phyloP scores from a whole-genome alignment of 305 asterid species.

The Fraxinus latifolia region DNA sequence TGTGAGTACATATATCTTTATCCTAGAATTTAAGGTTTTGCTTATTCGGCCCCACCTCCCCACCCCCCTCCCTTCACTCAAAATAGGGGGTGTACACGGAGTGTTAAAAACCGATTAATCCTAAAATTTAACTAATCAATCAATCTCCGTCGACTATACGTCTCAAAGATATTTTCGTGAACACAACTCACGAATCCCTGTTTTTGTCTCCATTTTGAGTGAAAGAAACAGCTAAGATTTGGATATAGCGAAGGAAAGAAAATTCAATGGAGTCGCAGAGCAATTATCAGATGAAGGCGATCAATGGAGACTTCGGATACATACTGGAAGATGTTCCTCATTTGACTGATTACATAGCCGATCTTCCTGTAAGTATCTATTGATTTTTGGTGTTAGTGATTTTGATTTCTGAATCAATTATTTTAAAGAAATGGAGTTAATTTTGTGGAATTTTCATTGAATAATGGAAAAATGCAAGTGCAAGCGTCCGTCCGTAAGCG shows the following conservation, averaged over 20 bases:
- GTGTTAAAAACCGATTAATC: no score
- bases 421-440: neutral
- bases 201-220: neutral
- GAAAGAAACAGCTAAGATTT: neutral
- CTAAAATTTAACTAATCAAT: no score
- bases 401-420: neutral
- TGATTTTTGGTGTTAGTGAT: neutral
- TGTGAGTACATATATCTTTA: no score
- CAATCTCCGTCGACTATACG: neutral
- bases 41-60: no score
- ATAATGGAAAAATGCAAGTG: neutral
- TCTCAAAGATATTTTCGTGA: neutral
- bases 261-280: slow-evolving; percentile 32
- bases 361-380: slow-evolving; percentile 50
- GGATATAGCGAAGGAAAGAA: neutral
- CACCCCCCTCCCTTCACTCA: no score
- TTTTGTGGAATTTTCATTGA: neutral
- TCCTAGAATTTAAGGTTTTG: no score
- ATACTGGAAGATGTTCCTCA: slow-evolving; percentile 89
- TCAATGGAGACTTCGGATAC: slow-evolving; percentile 56
- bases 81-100: no score
- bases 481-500: neutral
- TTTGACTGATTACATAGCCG: slow-evolving; percentile 66
- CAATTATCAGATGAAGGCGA: slow-evolving; percentile 57
- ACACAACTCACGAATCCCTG: neutral